Conservation (phyloP, 352 stramenopile genomes). For the Phytophthora macrochlamydospora region DNA sequence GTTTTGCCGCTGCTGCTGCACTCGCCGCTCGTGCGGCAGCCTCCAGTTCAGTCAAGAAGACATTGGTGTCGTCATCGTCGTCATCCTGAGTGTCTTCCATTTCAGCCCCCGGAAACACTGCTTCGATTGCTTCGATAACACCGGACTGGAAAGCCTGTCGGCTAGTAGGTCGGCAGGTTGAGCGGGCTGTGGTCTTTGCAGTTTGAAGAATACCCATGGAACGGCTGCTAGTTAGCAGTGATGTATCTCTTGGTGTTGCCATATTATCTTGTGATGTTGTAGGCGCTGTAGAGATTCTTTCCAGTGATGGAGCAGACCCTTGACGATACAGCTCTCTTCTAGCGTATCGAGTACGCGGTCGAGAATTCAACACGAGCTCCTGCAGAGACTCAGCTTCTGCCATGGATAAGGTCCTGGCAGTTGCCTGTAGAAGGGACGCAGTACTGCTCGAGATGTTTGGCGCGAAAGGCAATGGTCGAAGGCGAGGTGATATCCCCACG, state of each 20-base stretch:
- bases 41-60: slow-evolving; percentile 82
- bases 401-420: slow-evolving; percentile 5
- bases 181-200: background rate
- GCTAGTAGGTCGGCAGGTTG: slow-evolving; percentile 10
- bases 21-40: slow-evolving; percentile 34
- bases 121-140: slow-evolving; percentile 19
- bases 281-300: slow-evolving; percentile 41
- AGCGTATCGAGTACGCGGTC: slow-evolving; percentile 59
- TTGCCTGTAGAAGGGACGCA: slow-evolving; percentile 10
- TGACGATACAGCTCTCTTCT: slow-evolving; percentile 45
- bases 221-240: slow-evolving; percentile 6
- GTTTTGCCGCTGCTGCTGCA: slow-evolving; percentile 21
- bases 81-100: slow-evolving; percentile 30
- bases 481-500: slow-evolving; percentile 12
- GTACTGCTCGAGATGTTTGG: slow-evolving; percentile 12
- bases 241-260: background rate
- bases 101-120: slow-evolving; percentile 12
- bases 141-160: slow-evolving; percentile 13
- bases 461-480: slow-evolving; percentile 18
- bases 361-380: slow-evolving; percentile 39
- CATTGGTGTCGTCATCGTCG: slow-evolving; percentile 55
- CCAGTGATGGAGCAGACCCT: slow-evolving; percentile 31
- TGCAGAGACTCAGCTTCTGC: slow-evolving; percentile 19
- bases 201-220: slow-evolving; percentile 8
- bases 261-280: slow-evolving; percentile 7